phyloP scores from a whole-genome alignment of 1,284 basidiomycete genomes.

The Somion occarium region DNA sequence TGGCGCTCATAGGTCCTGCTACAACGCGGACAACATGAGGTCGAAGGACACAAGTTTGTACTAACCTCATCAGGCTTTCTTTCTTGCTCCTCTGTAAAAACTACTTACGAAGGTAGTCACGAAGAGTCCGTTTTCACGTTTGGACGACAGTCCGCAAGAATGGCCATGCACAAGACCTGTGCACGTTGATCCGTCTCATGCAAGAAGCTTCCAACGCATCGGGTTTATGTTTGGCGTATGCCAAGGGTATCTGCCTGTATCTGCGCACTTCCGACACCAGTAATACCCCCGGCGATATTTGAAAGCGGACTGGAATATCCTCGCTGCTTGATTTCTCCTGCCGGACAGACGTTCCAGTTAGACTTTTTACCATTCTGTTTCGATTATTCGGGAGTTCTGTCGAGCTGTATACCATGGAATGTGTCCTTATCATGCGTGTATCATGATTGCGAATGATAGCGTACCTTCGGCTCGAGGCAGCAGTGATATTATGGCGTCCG shows the following conservation, averaged over 20 bases:
- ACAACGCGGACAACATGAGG: not conserved
- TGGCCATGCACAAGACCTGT: not conserved
- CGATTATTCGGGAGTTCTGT: not conserved
- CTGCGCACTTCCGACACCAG: too few species aligned
- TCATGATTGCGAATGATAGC: slow-evolving; percentile 1
- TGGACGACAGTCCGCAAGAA: not conserved
- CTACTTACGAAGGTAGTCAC: not conserved
- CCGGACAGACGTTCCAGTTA: too few species aligned
- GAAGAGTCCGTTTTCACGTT: not conserved
- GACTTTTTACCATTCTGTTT: not conserved
- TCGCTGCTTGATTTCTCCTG: too few species aligned
- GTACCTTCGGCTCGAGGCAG: not conserved
- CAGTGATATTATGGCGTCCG: not conserved
- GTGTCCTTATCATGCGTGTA: not conserved
- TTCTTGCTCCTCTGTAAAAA: not conserved
- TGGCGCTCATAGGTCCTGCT: not conserved
- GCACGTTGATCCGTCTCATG: not conserved
- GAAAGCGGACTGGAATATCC: too few species aligned
- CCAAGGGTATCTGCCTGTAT: too few species aligned
- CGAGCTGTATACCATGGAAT: not conserved
- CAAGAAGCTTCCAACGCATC: not conserved
- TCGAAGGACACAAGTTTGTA: not conserved
- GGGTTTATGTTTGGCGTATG: too few species aligned
- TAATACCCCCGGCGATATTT: too few species aligned
- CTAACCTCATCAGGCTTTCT: not conserved